These are phyloP conservation scores for Zymoseptoria ardabiliae DNA, from an alignment of 2,329 filamentous ascomycete genomes.

Conservation along the genomic window DNA sequence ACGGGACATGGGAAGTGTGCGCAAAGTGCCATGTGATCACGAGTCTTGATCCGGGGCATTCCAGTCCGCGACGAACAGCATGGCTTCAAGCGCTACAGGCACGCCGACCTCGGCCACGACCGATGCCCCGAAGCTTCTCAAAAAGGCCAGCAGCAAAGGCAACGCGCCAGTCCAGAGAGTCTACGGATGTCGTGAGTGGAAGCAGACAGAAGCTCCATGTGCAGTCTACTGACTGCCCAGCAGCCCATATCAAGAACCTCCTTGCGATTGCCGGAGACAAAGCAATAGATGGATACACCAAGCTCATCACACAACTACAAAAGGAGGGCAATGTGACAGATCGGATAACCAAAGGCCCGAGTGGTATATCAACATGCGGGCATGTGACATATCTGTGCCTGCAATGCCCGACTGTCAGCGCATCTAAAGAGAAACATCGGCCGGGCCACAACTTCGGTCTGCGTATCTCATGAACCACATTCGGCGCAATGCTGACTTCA, in stretches of 20 bases:
- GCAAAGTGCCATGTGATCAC: background rate
- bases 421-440: conserved; percentile 62
- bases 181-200: conserved; percentile 15
- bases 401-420: conserved; percentile 64
- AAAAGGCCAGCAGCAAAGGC: conserved; percentile 34
- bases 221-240: conserved; percentile 23
- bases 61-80: background rate
- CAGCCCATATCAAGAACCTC: conserved; percentile 67
- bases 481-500: background rate
- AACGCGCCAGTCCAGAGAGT: conserved; percentile 26
- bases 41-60: background rate
- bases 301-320: conserved; percentile 62
- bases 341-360: conserved; percentile 52
- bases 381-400: conserved; percentile 55
- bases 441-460: conserved; percentile 69
- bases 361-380: conserved; percentile 16
- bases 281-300: conserved; percentile 64
- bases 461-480: conserved; percentile 10
- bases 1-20: background rate
- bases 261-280: conserved; percentile 61
- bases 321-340: conserved; percentile 61
- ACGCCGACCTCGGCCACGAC: conserved; percentile 33
- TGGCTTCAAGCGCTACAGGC: conserved; percentile 29
- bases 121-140: conserved; percentile 37
- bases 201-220: conserved; percentile 1